phyloP scores from a whole-genome alignment of 345 rosid genomes.

The Pistacia atlantica region DNA sequence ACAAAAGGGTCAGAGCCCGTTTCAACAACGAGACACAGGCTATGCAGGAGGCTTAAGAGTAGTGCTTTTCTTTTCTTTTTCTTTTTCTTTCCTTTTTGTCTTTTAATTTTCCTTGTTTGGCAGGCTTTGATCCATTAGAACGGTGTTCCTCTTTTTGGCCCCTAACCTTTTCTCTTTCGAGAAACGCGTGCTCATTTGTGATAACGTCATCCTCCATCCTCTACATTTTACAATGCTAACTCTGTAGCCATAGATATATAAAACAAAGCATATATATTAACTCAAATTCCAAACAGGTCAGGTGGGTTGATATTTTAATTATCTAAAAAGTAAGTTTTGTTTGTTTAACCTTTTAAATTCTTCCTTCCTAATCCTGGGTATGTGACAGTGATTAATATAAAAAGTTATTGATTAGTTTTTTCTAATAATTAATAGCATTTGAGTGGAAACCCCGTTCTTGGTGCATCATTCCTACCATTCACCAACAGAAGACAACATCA shows the following conservation, averaged over 20 bases:
- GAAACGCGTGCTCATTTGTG: slow-evolving; percentile 43
- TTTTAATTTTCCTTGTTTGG: slow-evolving; percentile 12
- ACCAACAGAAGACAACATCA: slow-evolving; percentile 88
- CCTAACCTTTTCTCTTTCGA: slow-evolving; percentile 28
- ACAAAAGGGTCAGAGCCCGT: slow-evolving; percentile 43
- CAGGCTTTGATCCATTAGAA: slow-evolving; percentile 41
- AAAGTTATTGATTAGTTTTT: neutral
- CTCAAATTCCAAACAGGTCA: too few relatives aligned
- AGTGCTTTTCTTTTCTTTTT: slow-evolving; percentile 14
- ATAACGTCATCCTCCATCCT: slow-evolving; percentile 38
- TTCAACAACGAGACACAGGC: slow-evolving; percentile 33
- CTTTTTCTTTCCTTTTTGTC: slow-evolving; percentile 3
- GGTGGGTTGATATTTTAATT: too few relatives aligned
- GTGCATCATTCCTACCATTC: slow-evolving; percentile 88
- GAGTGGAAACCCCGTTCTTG: slow-evolving; percentile 52
- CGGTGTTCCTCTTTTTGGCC: slow-evolving; percentile 25
- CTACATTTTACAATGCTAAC: slow-evolving; percentile 10
- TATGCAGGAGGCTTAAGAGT: slow-evolving; percentile 30
- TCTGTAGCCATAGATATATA: neutral
- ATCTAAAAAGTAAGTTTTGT: too few relatives aligned
- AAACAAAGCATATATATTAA: neutral
- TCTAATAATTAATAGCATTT: slow-evolving; percentile 13
- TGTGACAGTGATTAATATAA: slow-evolving; percentile 14
- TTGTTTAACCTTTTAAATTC: too few relatives aligned
- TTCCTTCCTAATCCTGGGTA: neutral